Base-by-base conservation (phyloP, 768 basidiomycete species). In the Amyloporia xantha region DNA sequence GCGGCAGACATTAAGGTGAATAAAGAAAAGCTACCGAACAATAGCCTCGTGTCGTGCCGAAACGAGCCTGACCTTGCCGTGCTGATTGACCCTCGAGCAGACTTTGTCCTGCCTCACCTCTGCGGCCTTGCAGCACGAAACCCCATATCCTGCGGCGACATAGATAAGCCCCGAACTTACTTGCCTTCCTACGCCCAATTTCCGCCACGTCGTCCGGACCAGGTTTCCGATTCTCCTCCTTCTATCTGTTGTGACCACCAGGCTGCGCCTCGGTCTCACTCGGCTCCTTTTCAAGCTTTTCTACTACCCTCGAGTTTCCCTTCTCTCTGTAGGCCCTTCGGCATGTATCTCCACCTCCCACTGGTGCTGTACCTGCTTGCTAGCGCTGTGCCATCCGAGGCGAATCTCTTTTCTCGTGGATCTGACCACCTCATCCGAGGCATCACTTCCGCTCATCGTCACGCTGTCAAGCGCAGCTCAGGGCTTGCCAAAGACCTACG, bases 401-500 rank as follows among this genome's bases (percentile, higher is more conserved):
- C 64, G 50, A 49, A 42, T 51, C 41, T 55, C 56, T 4, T 56
- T 44, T 30, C 51, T 30, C 49, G 56, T 50, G 48, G 67, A 59
- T 46, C 61, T 10, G 64, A 64, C n/a, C 60, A 75, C 43, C 49
- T 74, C 55, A 66, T 67, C 56, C 67, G 74, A 54, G 67, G 71
- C 40, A 55, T 79, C 20, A 66, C 71, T 43, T 70, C 64, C 24
- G 71, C 75, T n/a, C 85, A 85, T 59, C 69, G 66, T n/a, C 69
- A 71, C 46, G 84, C 85, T 17, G 63, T 76, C 26, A 74, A 71
- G 47, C 78, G 76, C 47, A 86, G 84, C 28, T 75, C 76, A 40
- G 74, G 65, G 44, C 69, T 90, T 19, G 86, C 86, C 7, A 73
- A 72, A 50, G 87, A 90, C 63, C 72, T 90, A 49, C 82, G 86